phyloP scores from a whole-genome alignment of 176 grass and related monocot genomes.

The Themeda triandra region DNA sequence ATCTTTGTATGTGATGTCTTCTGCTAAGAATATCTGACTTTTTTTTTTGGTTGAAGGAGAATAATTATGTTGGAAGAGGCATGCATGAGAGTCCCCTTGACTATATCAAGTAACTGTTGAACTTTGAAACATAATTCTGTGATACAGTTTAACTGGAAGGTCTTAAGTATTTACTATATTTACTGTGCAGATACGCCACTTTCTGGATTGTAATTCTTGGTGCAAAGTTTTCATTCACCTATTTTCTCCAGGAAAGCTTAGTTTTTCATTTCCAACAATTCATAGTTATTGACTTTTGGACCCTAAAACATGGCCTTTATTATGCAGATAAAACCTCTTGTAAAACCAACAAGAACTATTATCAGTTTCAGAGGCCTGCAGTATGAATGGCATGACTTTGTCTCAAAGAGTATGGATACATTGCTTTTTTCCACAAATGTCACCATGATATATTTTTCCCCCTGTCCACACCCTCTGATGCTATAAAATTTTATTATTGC shows the following conservation, averaged over 20 bases:
- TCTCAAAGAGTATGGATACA: slow-evolving; percentile 75
- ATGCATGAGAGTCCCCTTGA: slow-evolving; percentile 74
- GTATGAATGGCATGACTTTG: slow-evolving; percentile 88
- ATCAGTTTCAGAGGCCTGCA: slow-evolving; percentile 51
- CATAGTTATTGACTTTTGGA: background rate
- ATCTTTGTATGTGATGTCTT: slow-evolving; percentile 16
- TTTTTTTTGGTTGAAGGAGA: slow-evolving; percentile 61
- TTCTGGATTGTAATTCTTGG: slow-evolving; percentile 86
- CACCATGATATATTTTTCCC: background rate
- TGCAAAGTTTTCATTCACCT: slow-evolving; percentile 91
- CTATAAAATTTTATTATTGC: background rate
- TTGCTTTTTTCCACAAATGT: background rate
- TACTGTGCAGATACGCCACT: slow-evolving; percentile 59
- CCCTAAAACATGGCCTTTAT: slow-evolving; percentile 23
- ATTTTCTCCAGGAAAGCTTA: slow-evolving; percentile 92
- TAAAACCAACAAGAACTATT: slow-evolving; percentile 65
- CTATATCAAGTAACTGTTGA: slow-evolving; percentile 66
- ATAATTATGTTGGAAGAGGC: slow-evolving; percentile 82
- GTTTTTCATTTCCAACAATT: background rate
- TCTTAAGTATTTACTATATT: slow-evolving; percentile 29
- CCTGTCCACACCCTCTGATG: background rate
- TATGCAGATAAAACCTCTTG: slow-evolving; percentile 82
- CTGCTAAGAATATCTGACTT: slow-evolving; percentile 20
- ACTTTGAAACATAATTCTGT: slow-evolving; percentile 10
- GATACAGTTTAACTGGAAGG: slow-evolving; percentile 21